Percentiles rank a stretch among this genome's conserved stretches.
These are phyloP conservation scores for Candolleomyces efflorescens DNA, from an alignment of 768 basidiomycete species.

Conservation along the genomic window DNA sequence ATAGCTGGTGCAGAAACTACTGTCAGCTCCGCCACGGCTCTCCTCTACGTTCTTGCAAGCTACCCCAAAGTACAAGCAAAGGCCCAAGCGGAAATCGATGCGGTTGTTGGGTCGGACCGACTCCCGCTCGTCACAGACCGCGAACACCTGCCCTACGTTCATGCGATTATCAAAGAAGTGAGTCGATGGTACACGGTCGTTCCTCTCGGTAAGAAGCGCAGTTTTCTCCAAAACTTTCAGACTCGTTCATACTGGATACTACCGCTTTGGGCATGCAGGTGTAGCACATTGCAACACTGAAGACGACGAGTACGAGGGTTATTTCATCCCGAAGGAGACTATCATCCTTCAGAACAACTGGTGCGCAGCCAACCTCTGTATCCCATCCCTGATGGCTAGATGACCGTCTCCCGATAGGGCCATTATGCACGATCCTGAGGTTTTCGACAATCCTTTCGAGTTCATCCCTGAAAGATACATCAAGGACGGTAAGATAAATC, in stretches of 20 bases:
- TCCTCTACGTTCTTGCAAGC: conserved; percentile 21
- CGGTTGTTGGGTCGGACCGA: conserved; percentile 18
- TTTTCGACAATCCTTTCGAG: conserved; percentile 7
- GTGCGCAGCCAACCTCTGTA: conserved; percentile 15
- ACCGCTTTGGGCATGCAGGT: conserved; percentile 14
- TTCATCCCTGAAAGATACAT: conserved; percentile 12
- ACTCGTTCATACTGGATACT: neutral
- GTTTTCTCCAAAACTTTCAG: neutral
- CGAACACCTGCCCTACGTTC: conserved; percentile 17
- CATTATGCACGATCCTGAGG: conserved; percentile 10
- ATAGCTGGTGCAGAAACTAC: too few species aligned
- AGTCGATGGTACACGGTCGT: conserved; percentile 15
- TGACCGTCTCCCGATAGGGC: neutral
- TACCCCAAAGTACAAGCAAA: conserved; percentile 20
- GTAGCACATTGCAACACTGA: conserved; percentile 24
- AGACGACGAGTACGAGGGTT: conserved; percentile 36
- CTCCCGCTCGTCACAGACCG: conserved; percentile 23
- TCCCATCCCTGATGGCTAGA: neutral
- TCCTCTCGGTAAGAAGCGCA: conserved; percentile 12
- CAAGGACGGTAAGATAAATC: conserved; percentile 9
- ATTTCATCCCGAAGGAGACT: conserved; percentile 36
- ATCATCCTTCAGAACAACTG: conserved; percentile 36
- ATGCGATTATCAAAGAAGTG: conserved; percentile 22
- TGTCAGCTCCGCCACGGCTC: conserved; percentile 13
- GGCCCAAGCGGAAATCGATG: conserved; percentile 23